Evolutionary conservation across 768 basidiomycete species (phyloP).

Genomic region (Lentinula guzmanii): DNA sequence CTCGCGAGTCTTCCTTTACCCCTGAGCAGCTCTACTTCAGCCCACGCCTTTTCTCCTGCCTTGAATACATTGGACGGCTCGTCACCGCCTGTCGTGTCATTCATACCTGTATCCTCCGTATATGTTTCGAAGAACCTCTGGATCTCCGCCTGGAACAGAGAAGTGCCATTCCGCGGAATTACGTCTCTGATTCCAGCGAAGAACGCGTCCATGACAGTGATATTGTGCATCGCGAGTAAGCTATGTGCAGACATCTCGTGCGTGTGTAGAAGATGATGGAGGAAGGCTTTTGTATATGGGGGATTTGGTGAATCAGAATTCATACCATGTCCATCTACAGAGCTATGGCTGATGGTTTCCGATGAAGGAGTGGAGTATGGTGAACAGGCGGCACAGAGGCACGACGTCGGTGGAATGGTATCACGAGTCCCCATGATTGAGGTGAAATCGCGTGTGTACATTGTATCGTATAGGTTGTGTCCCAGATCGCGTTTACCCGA

Average conservation of each 20-base stretch:
- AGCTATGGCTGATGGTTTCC: conserved; percentile 37
- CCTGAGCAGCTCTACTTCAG: conserved; percentile 59
- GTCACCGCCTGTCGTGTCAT: background rate
- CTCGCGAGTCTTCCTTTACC: conserved; percentile 72
- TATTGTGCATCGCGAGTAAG: conserved; percentile 70
- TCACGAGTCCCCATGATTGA: conserved; percentile 22
- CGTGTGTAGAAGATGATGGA: conserved; percentile 81
- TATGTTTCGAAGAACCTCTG: conserved; percentile 44
- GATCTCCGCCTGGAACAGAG: conserved; percentile 38
- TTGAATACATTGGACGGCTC: conserved; percentile 31
- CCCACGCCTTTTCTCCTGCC: conserved; percentile 53
- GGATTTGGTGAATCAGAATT: conserved; percentile 16
- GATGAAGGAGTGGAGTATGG: conserved; percentile 26
- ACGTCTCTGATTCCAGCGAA: conserved; percentile 49
- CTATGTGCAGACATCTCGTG: conserved; percentile 89
- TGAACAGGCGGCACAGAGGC: conserved; percentile 54
- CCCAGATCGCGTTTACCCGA: conserved; percentile 44
- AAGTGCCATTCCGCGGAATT: conserved; percentile 9
- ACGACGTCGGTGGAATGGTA: conserved; percentile 29
- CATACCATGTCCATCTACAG: conserved; percentile 24
- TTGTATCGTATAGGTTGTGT: conserved; percentile 61
- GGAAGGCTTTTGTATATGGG: conserved; percentile 52
- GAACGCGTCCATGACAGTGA: conserved; percentile 60
- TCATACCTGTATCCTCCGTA: conserved; percentile 26
- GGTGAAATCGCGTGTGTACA: conserved; percentile 57